Evolutionary conservation across 108 stramenopile species (phyloP), one percentile per base, ranked within the genome.

Genomic region (Conticribra weissflogii): DNA sequence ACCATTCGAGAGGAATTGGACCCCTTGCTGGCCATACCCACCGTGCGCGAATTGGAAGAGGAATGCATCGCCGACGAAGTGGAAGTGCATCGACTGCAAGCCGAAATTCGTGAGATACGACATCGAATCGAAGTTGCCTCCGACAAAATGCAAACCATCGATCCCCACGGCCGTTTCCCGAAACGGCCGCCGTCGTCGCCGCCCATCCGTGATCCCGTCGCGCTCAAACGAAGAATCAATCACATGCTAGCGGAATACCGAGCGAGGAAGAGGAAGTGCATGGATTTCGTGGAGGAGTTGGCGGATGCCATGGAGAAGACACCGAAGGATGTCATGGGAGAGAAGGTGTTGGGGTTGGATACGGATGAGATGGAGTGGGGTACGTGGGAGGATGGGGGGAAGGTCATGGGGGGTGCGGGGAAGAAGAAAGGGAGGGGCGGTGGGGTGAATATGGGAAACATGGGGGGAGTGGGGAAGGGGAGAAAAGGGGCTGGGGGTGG

Each of bases 261-360:
- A 52, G 72, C 72, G 30, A 83, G 94, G 3, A 89, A 89, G 55
- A 77, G 81, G 22, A 87, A 86, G 64, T 95, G 94, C 72, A 86
- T 73, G 62, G 91, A 95, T 65, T 95, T 95, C 74, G 72, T 91
- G 14, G 90, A 92, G 17, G 71, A 85, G n/a, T 48, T 90, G 8
- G 85, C 91, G 3, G 94, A 95, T 69, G 91, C 87, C 9, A 88
- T 95, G 91, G 94, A 95, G 57, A 92, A 89, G 67, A 89, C 84
- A 51, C 77, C 78, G 16, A 89, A 88, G 77, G 89, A 92, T n/a
- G 82, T 87, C 3, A 51, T 91, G 49, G 64, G 41, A 21, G 72
- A 74, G 3, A 90, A 89, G 44, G 18, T 91, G 15, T 63, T 94
- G 70, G 87, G 82, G n/a, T 54, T 94, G 32, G 93, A 94, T 57